These are phyloP conservation scores for Aspergillus sp. DNA, from an alignment of 2,329 filamentous ascomycete species.

Conservation along the genomic window DNA sequence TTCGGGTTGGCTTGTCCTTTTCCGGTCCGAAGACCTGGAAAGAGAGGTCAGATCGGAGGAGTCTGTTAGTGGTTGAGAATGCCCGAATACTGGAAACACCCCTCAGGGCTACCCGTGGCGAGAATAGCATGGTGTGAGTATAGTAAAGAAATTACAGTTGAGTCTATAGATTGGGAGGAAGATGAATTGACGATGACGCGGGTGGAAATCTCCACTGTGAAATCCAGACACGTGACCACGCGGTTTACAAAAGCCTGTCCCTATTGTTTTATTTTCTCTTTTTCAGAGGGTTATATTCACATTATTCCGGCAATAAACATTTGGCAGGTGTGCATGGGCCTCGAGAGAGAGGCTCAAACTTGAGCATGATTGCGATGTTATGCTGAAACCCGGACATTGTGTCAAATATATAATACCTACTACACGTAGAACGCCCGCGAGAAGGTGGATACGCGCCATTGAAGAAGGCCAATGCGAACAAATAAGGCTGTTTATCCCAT, in stretches of 20 bases:
- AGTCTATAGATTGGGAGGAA: background rate
- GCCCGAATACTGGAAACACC: conserved; percentile 20
- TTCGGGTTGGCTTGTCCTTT: conserved; percentile 33
- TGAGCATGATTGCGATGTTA: background rate
- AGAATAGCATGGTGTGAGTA: conserved; percentile 3
- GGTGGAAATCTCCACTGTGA: background rate
- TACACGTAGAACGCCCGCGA: background rate
- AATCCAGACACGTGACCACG: background rate
- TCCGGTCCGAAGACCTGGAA: conserved; percentile 40
- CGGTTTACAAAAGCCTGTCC: background rate
- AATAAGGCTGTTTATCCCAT: background rate
- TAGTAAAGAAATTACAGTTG: background rate
- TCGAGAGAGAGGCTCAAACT: background rate
- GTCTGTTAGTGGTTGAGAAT: conserved; percentile 32
- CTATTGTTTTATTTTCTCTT: background rate
- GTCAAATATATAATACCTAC: background rate
- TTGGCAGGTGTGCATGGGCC: background rate
- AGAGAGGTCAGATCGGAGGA: conserved; percentile 30
- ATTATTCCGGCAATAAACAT: background rate
- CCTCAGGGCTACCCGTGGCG: conserved; percentile 16
- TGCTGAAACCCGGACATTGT: background rate
- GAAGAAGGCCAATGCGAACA: background rate
- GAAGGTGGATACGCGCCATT: too few relatives aligned
- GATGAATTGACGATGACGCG: conserved; percentile 3
- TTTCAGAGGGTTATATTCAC: background rate